Base-by-base conservation (phyloP, 2,329 filamentous ascomycete genomes). In the Exserohilum turcica region DNA sequence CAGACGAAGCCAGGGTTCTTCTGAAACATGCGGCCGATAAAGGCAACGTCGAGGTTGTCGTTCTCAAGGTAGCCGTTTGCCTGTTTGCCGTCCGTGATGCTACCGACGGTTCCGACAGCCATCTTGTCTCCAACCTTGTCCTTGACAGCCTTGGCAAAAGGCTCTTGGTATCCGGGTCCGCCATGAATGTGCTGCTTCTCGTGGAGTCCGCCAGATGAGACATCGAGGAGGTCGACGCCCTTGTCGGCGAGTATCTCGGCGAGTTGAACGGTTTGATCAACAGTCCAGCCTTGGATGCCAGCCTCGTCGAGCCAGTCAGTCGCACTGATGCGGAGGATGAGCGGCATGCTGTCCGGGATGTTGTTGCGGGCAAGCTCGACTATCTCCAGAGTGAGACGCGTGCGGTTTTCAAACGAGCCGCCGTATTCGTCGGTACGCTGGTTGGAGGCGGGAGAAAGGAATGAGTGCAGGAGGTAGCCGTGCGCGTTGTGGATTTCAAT, bases 401-500 rank as follows among this genome's bases (percentile, higher is more conserved):
- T 83, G 33, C 90, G 83, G 74, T 93, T 92, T 76, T 89, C 86
- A 59, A 88, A 88, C 39, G 78, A 83, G 1, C 87, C 87, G 16
- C 87, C 87, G 63, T 90, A 90, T 51, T 80, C 65, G 66, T 90
- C 87, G 0, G 80, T 88, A 13, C 90, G 82, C 43, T 83, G 77
- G 74, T 94, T 94, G n/a, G 80, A 80, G 0, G 82, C 81, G 0
- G 90, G 89, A 0, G 84, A 86, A 3, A 92, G 55, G 78, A 93
- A 94, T 2, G 78, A 76, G 63, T 86, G 84, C 0, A 93, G 76
- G 0, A 94, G 81, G 68, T 92, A 94, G 0, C 90, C 90, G 65
- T 94, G 90, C 0, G 90, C 91, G 61, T 82, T 84, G 76, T 94
- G 91, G 44, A 95, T 84, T 72, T 95, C 91, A 53, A 95, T 86